A percentile compares a stretch with the other conserved stretches of the same genome.
Conservation (phyloP, 257 asterid species). For the Avicennia marina region DNA sequence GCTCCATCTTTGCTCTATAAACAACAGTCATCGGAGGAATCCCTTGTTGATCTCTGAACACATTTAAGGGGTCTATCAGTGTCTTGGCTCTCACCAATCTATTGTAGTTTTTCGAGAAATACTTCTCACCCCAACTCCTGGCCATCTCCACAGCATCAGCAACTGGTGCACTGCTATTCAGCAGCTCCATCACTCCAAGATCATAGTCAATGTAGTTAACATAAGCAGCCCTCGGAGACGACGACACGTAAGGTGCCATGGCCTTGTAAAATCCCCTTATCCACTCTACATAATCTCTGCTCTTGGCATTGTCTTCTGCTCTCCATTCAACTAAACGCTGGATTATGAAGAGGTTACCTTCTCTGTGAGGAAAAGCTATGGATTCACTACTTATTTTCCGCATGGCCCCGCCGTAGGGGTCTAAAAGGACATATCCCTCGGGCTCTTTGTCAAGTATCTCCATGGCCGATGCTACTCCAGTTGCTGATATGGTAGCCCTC, state of each 20-base stretch:
- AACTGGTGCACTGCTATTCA: background rate
- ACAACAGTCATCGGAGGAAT: slow-evolving; percentile 72
- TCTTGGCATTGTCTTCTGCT: slow-evolving; percentile 20
- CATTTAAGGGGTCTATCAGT: slow-evolving; percentile 49
- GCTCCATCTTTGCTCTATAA: too few species aligned
- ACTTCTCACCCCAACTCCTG: slow-evolving; percentile 66
- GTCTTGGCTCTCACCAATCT: slow-evolving; percentile 63
- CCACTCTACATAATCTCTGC: slow-evolving; percentile 43
- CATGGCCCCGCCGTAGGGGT: slow-evolving; percentile 81
- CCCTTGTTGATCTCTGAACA: slow-evolving; percentile 60
- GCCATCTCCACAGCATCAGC: slow-evolving; percentile 48
- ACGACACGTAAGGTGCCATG: slow-evolving; percentile 54
- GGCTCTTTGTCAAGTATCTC: slow-evolving; percentile 45
- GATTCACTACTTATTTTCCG: slow-evolving; percentile 37
- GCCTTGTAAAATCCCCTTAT: slow-evolving; percentile 45
- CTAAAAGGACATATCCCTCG: slow-evolving; percentile 58
- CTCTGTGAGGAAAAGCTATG: slow-evolving; percentile 70
- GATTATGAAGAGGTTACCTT: slow-evolving; percentile 56
- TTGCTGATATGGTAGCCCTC: slow-evolving; percentile 30
- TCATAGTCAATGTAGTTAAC: slow-evolving; percentile 75
- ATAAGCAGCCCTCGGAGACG: slow-evolving; percentile 60
- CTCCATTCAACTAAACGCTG: slow-evolving; percentile 66
- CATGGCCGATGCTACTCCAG: slow-evolving; percentile 24
- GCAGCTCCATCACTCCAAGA: slow-evolving; percentile 43
- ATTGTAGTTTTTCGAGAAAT: slow-evolving; percentile 64